These are phyloP conservation scores for Bromus sterilis DNA, from an alignment of 176 grass and related monocot species.

Conservation along the genomic window DNA sequence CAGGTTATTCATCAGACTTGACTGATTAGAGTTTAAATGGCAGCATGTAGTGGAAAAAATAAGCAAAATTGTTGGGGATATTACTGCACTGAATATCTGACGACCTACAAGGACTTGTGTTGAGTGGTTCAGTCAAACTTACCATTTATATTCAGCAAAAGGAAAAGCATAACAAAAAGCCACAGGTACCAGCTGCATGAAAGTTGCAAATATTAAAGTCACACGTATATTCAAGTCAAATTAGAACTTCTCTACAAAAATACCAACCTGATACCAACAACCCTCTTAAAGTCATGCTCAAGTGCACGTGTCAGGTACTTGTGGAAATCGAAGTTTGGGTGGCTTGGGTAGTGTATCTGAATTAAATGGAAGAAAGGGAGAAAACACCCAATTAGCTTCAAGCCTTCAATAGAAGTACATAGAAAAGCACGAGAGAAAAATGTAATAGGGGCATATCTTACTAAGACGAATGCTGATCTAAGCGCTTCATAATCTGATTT, in stretches of 20 bases:
- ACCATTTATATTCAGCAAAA: constrained; percentile 88
- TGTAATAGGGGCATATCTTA: constrained; percentile 33
- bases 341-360: constrained; percentile 36
- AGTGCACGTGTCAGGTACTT: constrained; percentile 66
- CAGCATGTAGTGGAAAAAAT: neutral
- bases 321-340: constrained; percentile 56
- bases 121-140: constrained; percentile 2
- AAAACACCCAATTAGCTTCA: constrained; percentile 6
- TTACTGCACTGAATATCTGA: neutral
- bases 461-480: constrained; percentile 75
- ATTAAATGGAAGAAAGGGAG: neutral
- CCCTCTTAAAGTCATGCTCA: constrained; percentile 81
- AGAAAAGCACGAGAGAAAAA: constrained; percentile 3
- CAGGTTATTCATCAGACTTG: neutral
- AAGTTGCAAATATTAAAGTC: constrained; percentile 7
- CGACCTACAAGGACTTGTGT: neutral
- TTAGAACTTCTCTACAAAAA: constrained; percentile 12
- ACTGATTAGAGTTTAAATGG: constrained; percentile 1
- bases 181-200: constrained; percentile 82
- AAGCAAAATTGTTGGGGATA: neutral
- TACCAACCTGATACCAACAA: constrained; percentile 81
- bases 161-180: constrained; percentile 80
- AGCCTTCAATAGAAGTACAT: neutral
- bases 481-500: constrained; percentile 82
- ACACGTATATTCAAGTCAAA: constrained; percentile 5